phyloP scores from a whole-genome alignment of 148 eudicot species.

The Beta vulgaris region DNA sequence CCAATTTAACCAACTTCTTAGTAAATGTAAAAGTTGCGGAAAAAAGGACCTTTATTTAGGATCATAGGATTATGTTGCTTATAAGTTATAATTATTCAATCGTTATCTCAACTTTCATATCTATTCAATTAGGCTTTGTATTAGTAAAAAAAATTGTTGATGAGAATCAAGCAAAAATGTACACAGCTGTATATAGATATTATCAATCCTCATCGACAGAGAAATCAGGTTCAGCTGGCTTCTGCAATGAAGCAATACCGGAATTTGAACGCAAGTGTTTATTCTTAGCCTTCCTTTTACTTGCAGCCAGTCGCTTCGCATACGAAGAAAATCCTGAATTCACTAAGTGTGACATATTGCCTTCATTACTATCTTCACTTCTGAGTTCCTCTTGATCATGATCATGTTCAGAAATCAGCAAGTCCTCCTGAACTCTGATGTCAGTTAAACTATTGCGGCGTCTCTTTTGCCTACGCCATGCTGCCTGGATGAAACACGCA shows the following conservation, averaged over 20 bases:
- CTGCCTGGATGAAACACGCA: slow-evolving; percentile 78
- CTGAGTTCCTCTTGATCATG: not conserved
- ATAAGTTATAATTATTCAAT: too few relatives aligned
- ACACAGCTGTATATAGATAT: not conserved
- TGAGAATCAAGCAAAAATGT: not conserved
- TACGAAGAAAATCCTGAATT: slow-evolving; percentile 36
- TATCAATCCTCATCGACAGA: slow-evolving; percentile 60
- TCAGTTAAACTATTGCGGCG: slow-evolving; percentile 33
- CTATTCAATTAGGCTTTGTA: too few relatives aligned
- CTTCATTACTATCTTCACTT: slow-evolving; percentile 14
- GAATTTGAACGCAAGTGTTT: slow-evolving; percentile 38
- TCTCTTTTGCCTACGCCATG: slow-evolving; percentile 57
- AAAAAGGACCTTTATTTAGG: too few relatives aligned
- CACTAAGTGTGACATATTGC: slow-evolving; percentile 5
- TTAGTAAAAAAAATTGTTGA: too few relatives aligned
- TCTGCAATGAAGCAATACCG: slow-evolving; percentile 48
- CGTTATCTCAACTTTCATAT: too few relatives aligned
- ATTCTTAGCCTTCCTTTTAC: slow-evolving; percentile 34
- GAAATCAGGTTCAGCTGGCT: slow-evolving; percentile 89
- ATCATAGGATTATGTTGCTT: too few relatives aligned
- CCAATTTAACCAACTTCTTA: too few relatives aligned
- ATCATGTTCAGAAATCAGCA: slow-evolving; percentile 4
- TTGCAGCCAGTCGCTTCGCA: slow-evolving; percentile 43
- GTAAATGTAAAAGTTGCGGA: too few relatives aligned
- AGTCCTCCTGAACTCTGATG: slow-evolving; percentile 28